phyloP scores from a whole-genome alignment of 805 yeast species.

The Candida yuanshanica region DNA sequence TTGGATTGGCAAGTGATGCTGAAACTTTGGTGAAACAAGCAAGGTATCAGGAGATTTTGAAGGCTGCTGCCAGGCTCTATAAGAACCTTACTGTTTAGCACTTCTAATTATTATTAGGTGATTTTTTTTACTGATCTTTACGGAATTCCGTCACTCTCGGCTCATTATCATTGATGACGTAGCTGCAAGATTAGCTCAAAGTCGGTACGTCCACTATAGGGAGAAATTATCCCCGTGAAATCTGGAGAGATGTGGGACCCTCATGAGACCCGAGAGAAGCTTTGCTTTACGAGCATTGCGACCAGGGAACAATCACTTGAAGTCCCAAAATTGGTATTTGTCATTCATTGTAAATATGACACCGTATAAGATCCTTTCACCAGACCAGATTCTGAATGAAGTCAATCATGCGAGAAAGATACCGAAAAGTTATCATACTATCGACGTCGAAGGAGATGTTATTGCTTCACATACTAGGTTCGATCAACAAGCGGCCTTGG shows the following conservation, averaged over 20 bases:
- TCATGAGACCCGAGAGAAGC: too few species aligned
- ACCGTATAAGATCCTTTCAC: not conserved
- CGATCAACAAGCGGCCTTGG: constrained; percentile 20
- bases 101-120: not conserved
- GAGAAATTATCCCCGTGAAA: too few species aligned
- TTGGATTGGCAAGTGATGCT: constrained; percentile 41
- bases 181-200: too few species aligned
- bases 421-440: constrained; percentile 12
- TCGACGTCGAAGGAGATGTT: constrained; percentile 20
- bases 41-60: constrained; percentile 6
- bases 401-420: constrained; percentile 8
- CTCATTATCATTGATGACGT: too few species aligned
- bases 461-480: constrained; percentile 17
- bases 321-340: too few species aligned
- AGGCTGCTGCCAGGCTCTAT: not conserved
- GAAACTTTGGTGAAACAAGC: constrained; percentile 27
- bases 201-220: too few species aligned
- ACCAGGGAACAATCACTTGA: too few species aligned
- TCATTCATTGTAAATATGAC: too few species aligned
- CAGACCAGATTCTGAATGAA: constrained; percentile 5
- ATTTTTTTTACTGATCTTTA: too few species aligned
- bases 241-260: too few species aligned
- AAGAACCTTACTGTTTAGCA: constrained; percentile 1
- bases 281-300: too few species aligned
- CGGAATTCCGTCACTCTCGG: too few species aligned